Evolutionary conservation across 768 basidiomycete genomes (phyloP).

Genomic region (Rhizopogon vulgaris): DNA sequence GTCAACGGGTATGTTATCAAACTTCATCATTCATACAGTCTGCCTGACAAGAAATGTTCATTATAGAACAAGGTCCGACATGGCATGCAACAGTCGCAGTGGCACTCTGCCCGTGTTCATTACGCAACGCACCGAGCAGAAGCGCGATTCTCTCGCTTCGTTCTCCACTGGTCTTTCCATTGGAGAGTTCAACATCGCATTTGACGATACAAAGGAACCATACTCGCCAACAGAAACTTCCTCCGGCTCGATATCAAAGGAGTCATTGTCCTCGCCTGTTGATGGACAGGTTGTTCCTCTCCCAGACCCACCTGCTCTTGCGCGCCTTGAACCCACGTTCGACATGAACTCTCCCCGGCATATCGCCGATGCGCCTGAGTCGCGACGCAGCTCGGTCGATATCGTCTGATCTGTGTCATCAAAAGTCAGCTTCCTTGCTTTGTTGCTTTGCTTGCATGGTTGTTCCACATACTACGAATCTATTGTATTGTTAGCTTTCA

Average conservation of each 20-base stretch:
- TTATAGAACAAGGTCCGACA: slow-evolving; percentile 17
- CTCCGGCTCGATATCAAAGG: slow-evolving; percentile 19
- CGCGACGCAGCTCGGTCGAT: slow-evolving; percentile 9
- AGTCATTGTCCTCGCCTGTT: slow-evolving; percentile 20
- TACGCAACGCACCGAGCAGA: slow-evolving; percentile 37
- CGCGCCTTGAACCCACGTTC: slow-evolving; percentile 11
- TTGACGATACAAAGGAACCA: slow-evolving; percentile 22
- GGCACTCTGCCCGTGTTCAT: slow-evolving; percentile 39
- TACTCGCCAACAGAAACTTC: slow-evolving; percentile 15
- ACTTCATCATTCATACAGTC: background rate
- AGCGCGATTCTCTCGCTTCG: slow-evolving; percentile 44
- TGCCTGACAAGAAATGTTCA: slow-evolving; percentile 1
- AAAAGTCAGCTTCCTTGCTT: background rate
- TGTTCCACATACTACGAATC: slow-evolving; percentile 4
- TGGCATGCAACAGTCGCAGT: slow-evolving; percentile 15
- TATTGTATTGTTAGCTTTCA: slow-evolving; percentile 23
- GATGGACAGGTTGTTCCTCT: slow-evolving; percentile 10
- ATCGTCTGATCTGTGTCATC: slow-evolving; percentile 9
- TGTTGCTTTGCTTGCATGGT: background rate
- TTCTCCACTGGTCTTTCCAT: slow-evolving; percentile 39
- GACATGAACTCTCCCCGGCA: slow-evolving; percentile 17
- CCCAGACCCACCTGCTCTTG: slow-evolving; percentile 10
- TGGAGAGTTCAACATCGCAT: slow-evolving; percentile 32
- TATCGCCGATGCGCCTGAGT: slow-evolving; percentile 8
- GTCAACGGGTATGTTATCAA: slow-evolving; percentile 19